These are phyloP conservation scores for Carpinus viminea DNA, from an alignment of 306 rosid genomes.

Conservation along the genomic window DNA sequence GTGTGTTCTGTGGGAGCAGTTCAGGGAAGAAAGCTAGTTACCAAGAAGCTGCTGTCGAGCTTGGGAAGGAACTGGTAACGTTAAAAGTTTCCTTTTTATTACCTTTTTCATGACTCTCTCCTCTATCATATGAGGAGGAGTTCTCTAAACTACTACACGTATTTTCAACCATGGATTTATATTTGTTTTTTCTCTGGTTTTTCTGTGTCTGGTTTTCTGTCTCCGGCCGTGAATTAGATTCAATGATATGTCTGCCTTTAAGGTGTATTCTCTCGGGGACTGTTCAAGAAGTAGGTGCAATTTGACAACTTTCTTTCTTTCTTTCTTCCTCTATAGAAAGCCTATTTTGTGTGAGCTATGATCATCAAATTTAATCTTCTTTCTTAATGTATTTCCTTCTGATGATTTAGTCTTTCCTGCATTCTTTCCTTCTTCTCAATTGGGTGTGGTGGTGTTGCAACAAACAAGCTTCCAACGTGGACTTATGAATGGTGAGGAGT, in stretches of 20 bases:
- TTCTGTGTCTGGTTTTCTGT: not conserved
- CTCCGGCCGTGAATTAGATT: not conserved
- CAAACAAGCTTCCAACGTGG: slow-evolving; percentile 33
- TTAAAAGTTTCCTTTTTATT: not conserved
- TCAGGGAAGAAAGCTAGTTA: slow-evolving; percentile 91
- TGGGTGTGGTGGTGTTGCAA: slow-evolving; percentile 15
- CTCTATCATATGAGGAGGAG: not conserved
- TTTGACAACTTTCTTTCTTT: not conserved
- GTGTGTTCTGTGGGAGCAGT: slow-evolving; percentile 98
- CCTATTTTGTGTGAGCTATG: not conserved
- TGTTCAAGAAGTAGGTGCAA: slow-evolving; percentile 6
- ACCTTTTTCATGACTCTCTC: not conserved
- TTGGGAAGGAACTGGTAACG: slow-evolving; percentile 82
- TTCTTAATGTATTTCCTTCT: not conserved
- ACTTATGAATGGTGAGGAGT: slow-evolving; percentile 51
- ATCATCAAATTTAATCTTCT: too few relatives aligned
- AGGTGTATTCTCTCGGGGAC: not conserved
- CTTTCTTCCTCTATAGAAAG: not conserved
- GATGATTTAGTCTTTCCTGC: not conserved
- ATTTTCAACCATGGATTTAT: not conserved
- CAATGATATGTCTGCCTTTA: not conserved
- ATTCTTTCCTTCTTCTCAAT: slow-evolving; percentile 1
- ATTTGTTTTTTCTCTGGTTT: not conserved
- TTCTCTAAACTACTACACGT: not conserved
- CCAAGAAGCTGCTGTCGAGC: slow-evolving; percentile 93